Conservation (phyloP, 371 early-diverging fungal species). For the Mortierella sp. region DNA sequence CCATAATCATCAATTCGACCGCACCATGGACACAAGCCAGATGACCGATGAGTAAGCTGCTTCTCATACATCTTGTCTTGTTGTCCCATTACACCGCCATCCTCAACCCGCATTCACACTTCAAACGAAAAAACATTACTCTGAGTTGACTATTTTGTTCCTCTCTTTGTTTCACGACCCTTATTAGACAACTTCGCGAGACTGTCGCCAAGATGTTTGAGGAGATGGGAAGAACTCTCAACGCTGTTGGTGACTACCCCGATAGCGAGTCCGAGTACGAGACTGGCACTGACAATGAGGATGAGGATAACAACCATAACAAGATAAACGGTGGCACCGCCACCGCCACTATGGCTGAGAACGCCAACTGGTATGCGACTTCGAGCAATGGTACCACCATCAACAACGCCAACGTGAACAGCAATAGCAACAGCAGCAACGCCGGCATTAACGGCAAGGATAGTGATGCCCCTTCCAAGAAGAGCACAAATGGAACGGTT, state of each 20-base stretch:
- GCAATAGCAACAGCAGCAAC: background rate
- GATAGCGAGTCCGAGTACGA: slow-evolving; percentile 34
- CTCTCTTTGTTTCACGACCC: background rate
- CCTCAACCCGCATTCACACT: background rate
- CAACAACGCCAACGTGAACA: background rate
- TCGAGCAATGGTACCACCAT: background rate
- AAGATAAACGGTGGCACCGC: background rate
- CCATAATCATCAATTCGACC: slow-evolving; percentile 19
- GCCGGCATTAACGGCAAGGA: background rate
- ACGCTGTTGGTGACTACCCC: slow-evolving; percentile 27
- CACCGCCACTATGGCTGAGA: background rate
- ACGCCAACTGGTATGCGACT: background rate
- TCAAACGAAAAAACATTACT: background rate
- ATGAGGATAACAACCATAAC: background rate
- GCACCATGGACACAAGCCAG: slow-evolving; percentile 23
- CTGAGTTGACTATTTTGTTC: background rate
- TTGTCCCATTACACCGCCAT: background rate
- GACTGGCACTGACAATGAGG: slow-evolving; percentile 15
- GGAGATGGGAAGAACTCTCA: slow-evolving; percentile 38
- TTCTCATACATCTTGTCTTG: background rate
- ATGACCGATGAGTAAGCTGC: slow-evolving; percentile 35
- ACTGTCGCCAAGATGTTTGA: slow-evolving; percentile 40
- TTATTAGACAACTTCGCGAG: slow-evolving; percentile 40
- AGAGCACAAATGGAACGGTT: background rate
- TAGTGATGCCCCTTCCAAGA: background rate